These are phyloP conservation scores for Tylopilus balloui DNA, from an alignment of 768 basidiomycete genomes.

Conservation along the genomic window DNA sequence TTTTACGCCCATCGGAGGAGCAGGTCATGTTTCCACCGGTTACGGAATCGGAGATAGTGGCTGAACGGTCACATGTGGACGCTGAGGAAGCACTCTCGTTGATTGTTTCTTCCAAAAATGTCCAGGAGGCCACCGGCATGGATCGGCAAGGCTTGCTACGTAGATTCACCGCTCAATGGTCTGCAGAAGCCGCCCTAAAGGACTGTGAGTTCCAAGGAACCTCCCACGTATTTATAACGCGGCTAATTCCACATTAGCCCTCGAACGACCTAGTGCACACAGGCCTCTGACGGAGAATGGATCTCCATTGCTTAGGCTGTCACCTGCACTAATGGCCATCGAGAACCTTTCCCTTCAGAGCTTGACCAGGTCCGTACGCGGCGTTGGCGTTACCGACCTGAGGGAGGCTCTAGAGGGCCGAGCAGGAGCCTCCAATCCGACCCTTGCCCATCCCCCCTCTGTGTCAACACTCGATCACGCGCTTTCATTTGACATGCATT, in stretches of 20 bases:
- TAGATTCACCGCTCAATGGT: conserved; percentile 61
- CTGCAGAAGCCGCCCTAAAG: conserved; percentile 65
- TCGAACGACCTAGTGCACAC: conserved; percentile 49
- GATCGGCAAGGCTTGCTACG: conserved; percentile 52
- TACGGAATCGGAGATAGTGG: conserved; percentile 20
- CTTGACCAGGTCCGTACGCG: conserved; percentile 69
- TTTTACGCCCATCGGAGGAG: conserved; percentile 43
- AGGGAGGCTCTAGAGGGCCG: conserved; percentile 87
- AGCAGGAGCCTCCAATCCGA: conserved; percentile 75
- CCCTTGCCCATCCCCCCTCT: conserved; percentile 63
- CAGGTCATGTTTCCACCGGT: conserved; percentile 39
- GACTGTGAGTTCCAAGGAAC: conserved; percentile 54
- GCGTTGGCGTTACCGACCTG: conserved; percentile 83
- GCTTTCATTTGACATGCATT: conserved; percentile 43
- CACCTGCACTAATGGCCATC: conserved; percentile 85
- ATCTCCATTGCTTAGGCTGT: conserved; percentile 73
- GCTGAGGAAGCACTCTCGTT: conserved; percentile 49
- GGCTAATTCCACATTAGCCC: conserved; percentile 36
- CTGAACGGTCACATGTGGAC: conserved; percentile 41
- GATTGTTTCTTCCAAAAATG: conserved; percentile 47
- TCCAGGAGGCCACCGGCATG: conserved; percentile 63
- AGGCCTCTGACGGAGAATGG: conserved; percentile 67
- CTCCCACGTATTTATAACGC: conserved; percentile 10
- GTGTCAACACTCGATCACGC: conserved; percentile 73
- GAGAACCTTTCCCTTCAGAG: conserved; percentile 88